A percentile compares a stretch with the other conserved stretches of the same genome.
Evolutionary conservation across 352 stramenopile genomes (phyloP).

Genomic region (Thraustochytrium striatum): DNA sequence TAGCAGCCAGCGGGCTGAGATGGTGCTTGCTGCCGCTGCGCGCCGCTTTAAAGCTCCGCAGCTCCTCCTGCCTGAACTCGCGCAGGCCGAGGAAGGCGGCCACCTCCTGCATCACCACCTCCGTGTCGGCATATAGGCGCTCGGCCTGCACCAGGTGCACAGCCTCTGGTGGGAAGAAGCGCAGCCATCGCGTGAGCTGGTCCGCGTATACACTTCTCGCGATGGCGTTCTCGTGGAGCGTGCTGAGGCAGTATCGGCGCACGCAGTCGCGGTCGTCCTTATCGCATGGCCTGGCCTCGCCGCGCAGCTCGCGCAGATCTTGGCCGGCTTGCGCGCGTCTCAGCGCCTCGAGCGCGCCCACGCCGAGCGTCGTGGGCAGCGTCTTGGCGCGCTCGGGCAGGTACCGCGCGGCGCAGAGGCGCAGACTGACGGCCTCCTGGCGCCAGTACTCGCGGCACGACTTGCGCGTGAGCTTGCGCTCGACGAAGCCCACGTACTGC

Average conservation of each 20-base stretch:
- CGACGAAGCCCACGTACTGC: slow-evolving; percentile 60
- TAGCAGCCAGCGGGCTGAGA: not conserved
- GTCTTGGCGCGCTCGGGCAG: not conserved
- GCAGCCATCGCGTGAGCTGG: slow-evolving; percentile 10
- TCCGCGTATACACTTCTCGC: slow-evolving; percentile 11
- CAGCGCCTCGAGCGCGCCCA: not conserved
- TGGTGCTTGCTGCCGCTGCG: not conserved
- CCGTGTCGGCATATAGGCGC: not conserved
- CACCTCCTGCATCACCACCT: not conserved
- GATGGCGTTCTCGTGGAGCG: not conserved
- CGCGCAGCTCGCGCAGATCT: not conserved
- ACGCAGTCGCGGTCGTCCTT: not conserved
- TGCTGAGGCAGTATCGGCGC: not conserved
- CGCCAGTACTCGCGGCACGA: not conserved
- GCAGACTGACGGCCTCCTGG: not conserved
- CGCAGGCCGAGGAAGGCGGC: not conserved
- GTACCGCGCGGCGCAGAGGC: not conserved
- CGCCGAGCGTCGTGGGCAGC: not conserved
- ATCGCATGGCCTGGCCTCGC: not conserved
- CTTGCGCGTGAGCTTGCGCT: not conserved
- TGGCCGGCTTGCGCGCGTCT: not conserved
- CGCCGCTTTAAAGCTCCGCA: not conserved
- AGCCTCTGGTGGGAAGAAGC: not conserved
- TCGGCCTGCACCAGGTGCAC: not conserved
- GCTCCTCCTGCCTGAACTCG: not conserved